Conservation (phyloP, 2,329 filamentous ascomycete species). For the Paraconiothyrium brasiliense region DNA sequence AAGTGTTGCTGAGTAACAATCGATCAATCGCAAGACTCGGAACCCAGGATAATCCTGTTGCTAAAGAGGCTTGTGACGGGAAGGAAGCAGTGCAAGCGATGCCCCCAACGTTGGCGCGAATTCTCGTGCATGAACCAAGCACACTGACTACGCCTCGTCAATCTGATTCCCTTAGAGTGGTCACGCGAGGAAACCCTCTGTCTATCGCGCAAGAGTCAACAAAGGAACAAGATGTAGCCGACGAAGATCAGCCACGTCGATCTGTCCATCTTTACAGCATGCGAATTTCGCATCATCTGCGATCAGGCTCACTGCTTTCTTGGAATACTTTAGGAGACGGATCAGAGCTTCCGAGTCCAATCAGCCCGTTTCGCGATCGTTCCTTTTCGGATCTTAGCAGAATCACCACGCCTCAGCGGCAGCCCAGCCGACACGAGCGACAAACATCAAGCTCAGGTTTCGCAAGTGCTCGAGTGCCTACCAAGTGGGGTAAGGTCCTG, state of each 20-base stretch:
- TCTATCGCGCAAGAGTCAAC: neutral
- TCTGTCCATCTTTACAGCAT: constrained; percentile 56
- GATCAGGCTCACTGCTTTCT: constrained; percentile 52
- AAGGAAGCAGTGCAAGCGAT: neutral
- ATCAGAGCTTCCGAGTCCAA: constrained; percentile 29
- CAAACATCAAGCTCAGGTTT: constrained; percentile 51
- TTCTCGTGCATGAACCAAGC: constrained; percentile 34
- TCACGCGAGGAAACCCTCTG: constrained; percentile 20
- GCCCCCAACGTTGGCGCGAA: constrained; percentile 23
- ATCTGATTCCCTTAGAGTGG: constrained; percentile 25
- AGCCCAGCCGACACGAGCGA: constrained; percentile 33
- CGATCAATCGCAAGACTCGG: neutral
- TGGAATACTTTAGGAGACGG: constrained; percentile 44
- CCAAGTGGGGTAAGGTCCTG: constrained; percentile 50
- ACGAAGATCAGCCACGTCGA: constrained; percentile 32
- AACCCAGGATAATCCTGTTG: neutral
- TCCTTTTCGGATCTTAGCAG: constrained; percentile 33
- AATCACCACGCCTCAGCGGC: constrained; percentile 20
- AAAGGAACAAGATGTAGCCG: constrained; percentile 17
- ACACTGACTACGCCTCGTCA: constrained; percentile 25
- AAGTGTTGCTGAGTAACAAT: constrained; percentile 3
- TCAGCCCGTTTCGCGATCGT: constrained; percentile 26
- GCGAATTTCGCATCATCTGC: constrained; percentile 57
- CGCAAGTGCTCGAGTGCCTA: constrained; percentile 46
- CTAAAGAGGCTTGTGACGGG: neutral